These are phyloP conservation scores for Trichoderma sp. DNA, from an alignment of 2,329 filamentous ascomycete genomes.

Conservation along the genomic window DNA sequence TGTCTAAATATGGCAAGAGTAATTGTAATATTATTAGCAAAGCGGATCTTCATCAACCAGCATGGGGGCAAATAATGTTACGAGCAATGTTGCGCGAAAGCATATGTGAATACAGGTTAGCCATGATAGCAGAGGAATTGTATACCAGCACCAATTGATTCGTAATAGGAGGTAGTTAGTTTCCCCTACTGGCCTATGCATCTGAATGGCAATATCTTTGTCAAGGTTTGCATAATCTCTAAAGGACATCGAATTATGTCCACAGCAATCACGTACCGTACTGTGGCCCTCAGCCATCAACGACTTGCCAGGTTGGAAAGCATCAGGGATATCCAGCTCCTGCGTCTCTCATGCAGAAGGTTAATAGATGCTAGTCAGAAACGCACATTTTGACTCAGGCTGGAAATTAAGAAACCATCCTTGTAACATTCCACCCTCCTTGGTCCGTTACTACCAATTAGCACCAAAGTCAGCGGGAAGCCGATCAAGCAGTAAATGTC, in stretches of 20 bases:
- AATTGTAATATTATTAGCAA: too few species aligned
- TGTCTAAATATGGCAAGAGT: too few species aligned
- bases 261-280: not conserved
- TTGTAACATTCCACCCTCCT: not conserved
- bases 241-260: not conserved
- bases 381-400: not conserved
- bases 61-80: too few species aligned
- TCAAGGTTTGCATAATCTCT: too few species aligned
- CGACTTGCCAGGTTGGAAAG: not conserved
- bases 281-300: not conserved
- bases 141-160: not conserved
- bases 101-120: not conserved
- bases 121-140: not conserved
- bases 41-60: too few species aligned
- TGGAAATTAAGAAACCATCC: not conserved
- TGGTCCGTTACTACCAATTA: not conserved
- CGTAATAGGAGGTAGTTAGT: not conserved
- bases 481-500: not conserved
- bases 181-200: not conserved
- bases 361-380: not conserved
- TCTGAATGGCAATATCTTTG: not conserved
- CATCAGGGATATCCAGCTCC: not conserved
- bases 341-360: not conserved
- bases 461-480: not conserved
- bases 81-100: too few species aligned